Evolutionary conservation across 192 early-diverging fungal species (phyloP).

Genomic region (Umbelopsis sp.): DNA sequence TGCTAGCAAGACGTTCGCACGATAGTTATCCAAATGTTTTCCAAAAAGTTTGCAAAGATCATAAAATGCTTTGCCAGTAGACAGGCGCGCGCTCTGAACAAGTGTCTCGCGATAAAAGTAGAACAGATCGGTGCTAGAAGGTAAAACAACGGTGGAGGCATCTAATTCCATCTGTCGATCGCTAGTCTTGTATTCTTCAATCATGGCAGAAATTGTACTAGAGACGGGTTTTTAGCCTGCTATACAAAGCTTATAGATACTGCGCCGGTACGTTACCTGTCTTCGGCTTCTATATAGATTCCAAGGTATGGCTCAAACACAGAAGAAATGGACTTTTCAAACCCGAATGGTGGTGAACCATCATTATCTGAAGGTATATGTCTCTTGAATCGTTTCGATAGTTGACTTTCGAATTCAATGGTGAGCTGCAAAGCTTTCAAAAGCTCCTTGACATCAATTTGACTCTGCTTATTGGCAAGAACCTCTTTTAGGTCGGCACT

Average conservation of each 20-base stretch:
- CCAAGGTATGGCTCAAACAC: constrained; percentile 88
- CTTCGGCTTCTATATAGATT: constrained; percentile 88
- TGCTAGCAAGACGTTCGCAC: constrained; percentile 68
- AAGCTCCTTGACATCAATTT: constrained; percentile 72
- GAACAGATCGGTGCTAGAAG: constrained; percentile 92
- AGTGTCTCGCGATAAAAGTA: constrained; percentile 89
- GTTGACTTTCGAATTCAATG: constrained; percentile 88
- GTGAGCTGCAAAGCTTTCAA: constrained; percentile 80
- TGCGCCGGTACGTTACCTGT: constrained; percentile 52
- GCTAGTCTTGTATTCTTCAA: constrained; percentile 52
- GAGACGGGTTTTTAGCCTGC: background rate
- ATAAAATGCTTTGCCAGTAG: constrained; percentile 82
- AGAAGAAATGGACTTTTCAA: constrained; percentile 77
- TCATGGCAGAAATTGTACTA: constrained; percentile 65
- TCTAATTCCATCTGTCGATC: constrained; percentile 59
- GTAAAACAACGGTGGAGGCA: constrained; percentile 64
- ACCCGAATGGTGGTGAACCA: constrained; percentile 43
- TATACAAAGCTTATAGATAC: background rate
- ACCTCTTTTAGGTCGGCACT: constrained; percentile 71
- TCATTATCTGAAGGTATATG: constrained; percentile 4
- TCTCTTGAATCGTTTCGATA: constrained; percentile 70
- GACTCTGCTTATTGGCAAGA: constrained; percentile 54
- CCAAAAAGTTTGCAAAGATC: constrained; percentile 83
- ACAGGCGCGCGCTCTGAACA: constrained; percentile 81
- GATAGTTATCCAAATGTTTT: constrained; percentile 81